Base-by-base conservation (phyloP, 305 asterid species). In the Euphrasia arctica region DNA sequence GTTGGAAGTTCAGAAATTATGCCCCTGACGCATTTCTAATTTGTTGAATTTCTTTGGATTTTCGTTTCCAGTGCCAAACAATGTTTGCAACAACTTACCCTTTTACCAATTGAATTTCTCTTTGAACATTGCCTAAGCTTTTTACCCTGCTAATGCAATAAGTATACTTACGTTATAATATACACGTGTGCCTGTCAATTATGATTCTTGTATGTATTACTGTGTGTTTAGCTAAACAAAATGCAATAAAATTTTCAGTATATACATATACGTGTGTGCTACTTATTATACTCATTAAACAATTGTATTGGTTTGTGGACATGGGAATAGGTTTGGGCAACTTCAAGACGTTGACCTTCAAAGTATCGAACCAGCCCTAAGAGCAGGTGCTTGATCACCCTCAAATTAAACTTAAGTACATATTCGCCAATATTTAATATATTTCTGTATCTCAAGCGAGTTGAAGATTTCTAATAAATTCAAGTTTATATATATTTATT, bases 301-400 rank as follows among this genome's bases (percentile, higher is more conserved):
- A 52, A 52, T 18, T 52, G 58, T 54, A 22, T 25, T 2, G 36
- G 4, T 58, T 34, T 48, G 61, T 73, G 28, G 31, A 63, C 63
- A 12, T 73, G 70, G 41, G 49, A 62, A 78, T 79, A 88, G 95
- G 97, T 89, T 90, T 75, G 95, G 97, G 70, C 94, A 93, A 77
- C 97, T 93, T 78, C 94, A 93, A 78, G 92, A 80, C 2, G 91
- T 88, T 68, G 99, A 90, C 77, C 92, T 93, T 62, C 78, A 80
- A 74, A 90, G 87, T 69, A 63, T 93, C 50, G 95, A 86, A 79
- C 96, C 99, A 49, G 88, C 96, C 67, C 70, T 93, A 59, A 82
- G 95, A 68, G 96, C 96, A 85, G 98, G 98, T 89, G 39, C 63
- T 31, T 64, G 1, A 64, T 63, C 55, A 18, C 63, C 32, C 34